A percentile compares a stretch with the other conserved stretches of the same genome.
These are phyloP conservation scores for Citrullus amarus DNA, from an alignment of 306 rosid species.

Conservation along the genomic window DNA sequence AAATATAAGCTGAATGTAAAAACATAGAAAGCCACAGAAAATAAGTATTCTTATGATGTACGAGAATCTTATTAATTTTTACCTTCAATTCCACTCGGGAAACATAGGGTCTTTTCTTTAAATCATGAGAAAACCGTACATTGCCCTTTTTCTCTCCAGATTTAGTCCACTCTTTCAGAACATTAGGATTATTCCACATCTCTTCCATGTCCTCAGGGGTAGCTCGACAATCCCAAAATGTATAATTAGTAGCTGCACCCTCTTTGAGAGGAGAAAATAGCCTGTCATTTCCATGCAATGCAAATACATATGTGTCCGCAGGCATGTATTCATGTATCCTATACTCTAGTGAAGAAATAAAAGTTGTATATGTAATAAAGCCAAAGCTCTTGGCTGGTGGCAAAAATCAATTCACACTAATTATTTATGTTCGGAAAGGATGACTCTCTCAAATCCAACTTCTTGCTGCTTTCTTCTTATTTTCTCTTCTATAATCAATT, in stretches of 20 bases:
- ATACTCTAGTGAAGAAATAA: background rate
- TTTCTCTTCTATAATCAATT: background rate
- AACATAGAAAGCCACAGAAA: background rate
- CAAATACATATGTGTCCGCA: background rate
- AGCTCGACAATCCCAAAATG: slow-evolving; percentile 53
- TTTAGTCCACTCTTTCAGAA: slow-evolving; percentile 52
- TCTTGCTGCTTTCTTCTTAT: background rate
- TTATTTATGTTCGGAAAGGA: background rate
- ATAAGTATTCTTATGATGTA: background rate
- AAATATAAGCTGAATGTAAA: background rate
- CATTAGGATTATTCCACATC: slow-evolving; percentile 72
- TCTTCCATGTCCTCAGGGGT: slow-evolving; percentile 72
- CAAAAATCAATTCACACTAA: background rate
- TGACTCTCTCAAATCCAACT: background rate
- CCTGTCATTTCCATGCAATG: background rate
- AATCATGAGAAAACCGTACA: slow-evolving; percentile 56
- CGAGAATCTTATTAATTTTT: slow-evolving; percentile 1
- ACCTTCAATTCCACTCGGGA: slow-evolving; percentile 79
- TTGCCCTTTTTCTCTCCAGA: slow-evolving; percentile 47
- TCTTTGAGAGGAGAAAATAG: background rate
- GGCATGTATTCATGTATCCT: background rate
- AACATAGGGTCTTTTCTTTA: slow-evolving; percentile 49
- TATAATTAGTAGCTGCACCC: slow-evolving; percentile 15
- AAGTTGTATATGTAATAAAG: background rate
- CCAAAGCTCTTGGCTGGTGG: background rate